Conservation (phyloP, 805 yeast genomes). For the Ogataea nitratoaversa region DNA sequence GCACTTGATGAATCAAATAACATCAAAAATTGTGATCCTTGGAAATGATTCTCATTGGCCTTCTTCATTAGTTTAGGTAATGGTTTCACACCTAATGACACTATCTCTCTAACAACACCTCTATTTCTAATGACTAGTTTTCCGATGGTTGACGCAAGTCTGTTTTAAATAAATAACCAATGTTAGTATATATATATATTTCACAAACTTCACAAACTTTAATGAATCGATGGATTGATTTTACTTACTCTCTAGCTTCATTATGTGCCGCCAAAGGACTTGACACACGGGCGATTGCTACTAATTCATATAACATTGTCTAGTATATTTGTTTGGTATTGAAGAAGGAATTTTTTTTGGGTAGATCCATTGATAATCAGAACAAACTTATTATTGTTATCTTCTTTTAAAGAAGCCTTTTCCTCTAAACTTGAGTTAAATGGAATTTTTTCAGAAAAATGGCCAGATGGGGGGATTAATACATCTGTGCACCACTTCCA, state of each 20-base stretch:
- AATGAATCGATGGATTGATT: no score
- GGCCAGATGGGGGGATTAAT: no score
- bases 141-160: conserved; percentile 58
- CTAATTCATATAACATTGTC: conserved; percentile 80
- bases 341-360: no score
- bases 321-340: not conserved
- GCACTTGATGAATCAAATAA: conserved; percentile 81
- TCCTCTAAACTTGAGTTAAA: no score
- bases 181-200: conserved; percentile 1
- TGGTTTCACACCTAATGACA: conserved; percentile 71
- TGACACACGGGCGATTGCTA: conserved; percentile 81
- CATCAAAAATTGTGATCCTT: conserved; percentile 84
- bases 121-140: conserved; percentile 79
- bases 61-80: conserved; percentile 79
- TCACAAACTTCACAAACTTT: no score
- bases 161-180: not conserved
- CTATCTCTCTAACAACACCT: conserved; percentile 86
- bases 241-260: conserved; percentile 59
- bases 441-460: no score
- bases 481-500: no score
- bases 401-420: no score
- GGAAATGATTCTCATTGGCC: conserved; percentile 85
- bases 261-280: conserved; percentile 47
- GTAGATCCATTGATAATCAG: no score
- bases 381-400: no score